These are phyloP conservation scores for Xylaria telfairii DNA, from an alignment of 495 filamentous ascomycete species.

Conservation along the genomic window DNA sequence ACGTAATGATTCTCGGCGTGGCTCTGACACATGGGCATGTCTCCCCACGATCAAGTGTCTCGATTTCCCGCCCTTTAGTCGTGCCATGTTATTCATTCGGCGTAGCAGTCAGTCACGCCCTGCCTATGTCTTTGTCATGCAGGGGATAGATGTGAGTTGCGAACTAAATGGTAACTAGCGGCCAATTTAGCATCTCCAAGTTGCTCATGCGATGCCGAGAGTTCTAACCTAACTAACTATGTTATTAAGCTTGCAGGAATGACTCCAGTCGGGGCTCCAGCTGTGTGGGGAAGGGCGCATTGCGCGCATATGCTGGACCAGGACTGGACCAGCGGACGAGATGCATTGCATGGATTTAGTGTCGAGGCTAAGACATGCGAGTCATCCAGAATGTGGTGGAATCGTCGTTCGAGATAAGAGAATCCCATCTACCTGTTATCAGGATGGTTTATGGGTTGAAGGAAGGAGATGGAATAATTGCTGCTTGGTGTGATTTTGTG, in stretches of 20 bases:
- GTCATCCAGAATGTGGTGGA: slow-evolving; percentile 14
- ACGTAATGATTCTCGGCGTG: background rate
- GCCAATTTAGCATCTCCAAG: background rate
- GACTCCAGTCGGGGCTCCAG: slow-evolving; percentile 13
- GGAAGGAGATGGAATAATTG: background rate
- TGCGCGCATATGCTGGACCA: slow-evolving; percentile 11
- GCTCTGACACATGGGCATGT: background rate
- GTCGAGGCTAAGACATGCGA: slow-evolving; percentile 8
- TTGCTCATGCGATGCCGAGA: slow-evolving; percentile 9
- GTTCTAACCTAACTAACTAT: background rate
- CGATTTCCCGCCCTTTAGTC: background rate
- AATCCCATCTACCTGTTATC: background rate
- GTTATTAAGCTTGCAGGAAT: too few species aligned
- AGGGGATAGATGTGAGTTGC: background rate
- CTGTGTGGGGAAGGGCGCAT: slow-evolving; percentile 23
- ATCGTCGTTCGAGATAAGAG: background rate
- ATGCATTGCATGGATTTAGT: slow-evolving; percentile 12
- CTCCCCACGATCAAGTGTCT: background rate
- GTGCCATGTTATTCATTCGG: slow-evolving; percentile 1
- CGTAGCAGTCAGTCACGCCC: slow-evolving; percentile 12
- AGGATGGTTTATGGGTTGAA: background rate
- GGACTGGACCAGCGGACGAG: slow-evolving; percentile 12
- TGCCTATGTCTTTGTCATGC: background rate
- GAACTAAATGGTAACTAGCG: background rate
- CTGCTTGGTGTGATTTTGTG: background rate